A percentile compares a stretch with the other conserved stretches of the same genome.
Evolutionary conservation across 78 protist species (phyloP).

Genomic region (Mantamonas sphyraenae): DNA sequence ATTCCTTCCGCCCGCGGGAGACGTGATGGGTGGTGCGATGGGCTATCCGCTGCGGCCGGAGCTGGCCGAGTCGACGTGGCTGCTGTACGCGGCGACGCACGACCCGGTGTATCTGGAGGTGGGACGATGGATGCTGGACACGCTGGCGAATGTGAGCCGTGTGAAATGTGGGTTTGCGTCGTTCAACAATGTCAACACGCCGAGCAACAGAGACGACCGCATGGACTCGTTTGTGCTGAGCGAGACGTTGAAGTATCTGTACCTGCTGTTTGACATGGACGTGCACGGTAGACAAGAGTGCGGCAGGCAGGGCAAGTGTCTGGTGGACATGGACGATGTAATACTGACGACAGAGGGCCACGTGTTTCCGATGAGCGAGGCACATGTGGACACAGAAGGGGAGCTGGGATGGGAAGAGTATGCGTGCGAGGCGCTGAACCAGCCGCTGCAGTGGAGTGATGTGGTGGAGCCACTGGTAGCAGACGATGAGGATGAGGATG

Average conservation of each 20-base stretch:
- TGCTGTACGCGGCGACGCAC: constrained; percentile 44
- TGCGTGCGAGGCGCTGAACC: too few relatives aligned
- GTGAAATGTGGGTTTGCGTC: constrained; percentile 28
- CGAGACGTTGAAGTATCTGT: constrained; percentile 72
- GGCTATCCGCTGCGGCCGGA: constrained; percentile 84
- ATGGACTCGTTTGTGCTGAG: constrained; percentile 67
- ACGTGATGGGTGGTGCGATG: background rate
- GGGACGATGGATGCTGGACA: constrained; percentile 11
- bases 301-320: background rate
- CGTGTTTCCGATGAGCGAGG: too few relatives aligned
- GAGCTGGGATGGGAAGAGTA: too few relatives aligned
- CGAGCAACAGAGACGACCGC: constrained; percentile 1
- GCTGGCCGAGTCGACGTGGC: constrained; percentile 67
- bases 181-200: background rate
- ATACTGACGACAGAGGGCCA: constrained; percentile 14
- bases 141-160: background rate
- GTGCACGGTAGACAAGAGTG: too few relatives aligned
- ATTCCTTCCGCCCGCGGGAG: background rate
- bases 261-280: constrained; percentile 38
- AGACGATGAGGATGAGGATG: too few relatives aligned
- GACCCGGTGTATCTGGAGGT: constrained; percentile 11
- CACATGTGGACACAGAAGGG: too few relatives aligned
- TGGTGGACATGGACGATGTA: background rate
- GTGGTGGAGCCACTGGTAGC: too few relatives aligned
- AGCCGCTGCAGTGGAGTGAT: too few relatives aligned